Conservation (phyloP, 257 asterid genomes). For the Capsicum chinense region DNA sequence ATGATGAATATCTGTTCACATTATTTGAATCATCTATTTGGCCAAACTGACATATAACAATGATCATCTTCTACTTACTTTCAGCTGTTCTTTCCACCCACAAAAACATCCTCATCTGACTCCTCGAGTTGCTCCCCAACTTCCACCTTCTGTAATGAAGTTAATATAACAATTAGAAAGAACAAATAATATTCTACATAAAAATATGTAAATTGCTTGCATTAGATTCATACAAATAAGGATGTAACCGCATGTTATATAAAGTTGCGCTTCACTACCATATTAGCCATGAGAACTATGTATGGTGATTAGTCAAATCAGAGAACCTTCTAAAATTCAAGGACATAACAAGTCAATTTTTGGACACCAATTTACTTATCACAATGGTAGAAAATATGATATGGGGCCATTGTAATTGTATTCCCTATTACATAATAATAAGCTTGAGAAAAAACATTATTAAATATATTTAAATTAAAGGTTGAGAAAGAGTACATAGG, state of each 20-base stretch:
- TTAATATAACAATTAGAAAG: too few relatives aligned
- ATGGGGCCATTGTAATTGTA: neutral
- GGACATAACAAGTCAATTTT: conserved; percentile 26
- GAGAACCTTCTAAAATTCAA: too few relatives aligned
- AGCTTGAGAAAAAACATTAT: neutral
- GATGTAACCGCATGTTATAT: too few relatives aligned
- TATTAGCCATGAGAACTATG: too few relatives aligned
- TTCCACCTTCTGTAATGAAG: too few relatives aligned
- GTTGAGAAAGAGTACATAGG: neutral
- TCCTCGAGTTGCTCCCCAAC: too few relatives aligned
- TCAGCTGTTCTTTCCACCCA: conserved; percentile 43
- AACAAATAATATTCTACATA: too few relatives aligned
- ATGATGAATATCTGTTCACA: conserved; percentile 70
- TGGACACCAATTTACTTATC: neutral
- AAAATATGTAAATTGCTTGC: too few relatives aligned
- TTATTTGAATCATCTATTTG: neutral
- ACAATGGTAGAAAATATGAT: neutral
- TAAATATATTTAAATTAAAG: neutral
- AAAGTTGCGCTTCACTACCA: too few relatives aligned
- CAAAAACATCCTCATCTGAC: too few relatives aligned
- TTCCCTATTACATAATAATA: neutral
- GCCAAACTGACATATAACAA: neutral
- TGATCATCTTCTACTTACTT: conserved; percentile 58
- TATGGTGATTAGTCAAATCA: too few relatives aligned
- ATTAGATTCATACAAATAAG: too few relatives aligned